These are phyloP conservation scores for Botrytis tulipae DNA, from an alignment of 2,329 filamentous ascomycete genomes.

Conservation along the genomic window DNA sequence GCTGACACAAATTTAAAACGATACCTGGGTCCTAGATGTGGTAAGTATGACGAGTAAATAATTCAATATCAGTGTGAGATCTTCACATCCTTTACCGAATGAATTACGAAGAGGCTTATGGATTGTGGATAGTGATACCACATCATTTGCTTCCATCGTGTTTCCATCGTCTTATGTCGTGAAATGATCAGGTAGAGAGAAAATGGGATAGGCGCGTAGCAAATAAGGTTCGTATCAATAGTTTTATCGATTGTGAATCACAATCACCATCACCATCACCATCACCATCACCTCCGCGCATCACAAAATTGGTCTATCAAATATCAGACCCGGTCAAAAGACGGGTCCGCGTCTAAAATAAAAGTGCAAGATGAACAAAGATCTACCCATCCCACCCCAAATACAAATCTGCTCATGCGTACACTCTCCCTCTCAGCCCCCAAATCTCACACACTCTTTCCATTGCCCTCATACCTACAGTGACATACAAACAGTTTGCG, in stretches of 20 bases:
- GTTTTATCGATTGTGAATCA: neutral
- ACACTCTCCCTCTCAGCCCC: neutral
- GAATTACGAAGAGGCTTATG: neutral
- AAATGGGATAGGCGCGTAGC: neutral
- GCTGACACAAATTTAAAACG: neutral
- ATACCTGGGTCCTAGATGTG: neutral
- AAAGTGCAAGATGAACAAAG: neutral
- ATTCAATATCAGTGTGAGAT: neutral
- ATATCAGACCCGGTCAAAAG: neutral
- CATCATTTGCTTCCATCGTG: neutral
- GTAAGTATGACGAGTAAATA: neutral
- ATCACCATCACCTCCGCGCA: neutral
- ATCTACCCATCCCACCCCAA: neutral
- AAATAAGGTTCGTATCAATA: neutral
- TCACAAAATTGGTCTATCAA: neutral
- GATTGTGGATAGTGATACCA: neutral
- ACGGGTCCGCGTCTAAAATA: neutral
- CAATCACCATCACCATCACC: conserved; percentile 2
- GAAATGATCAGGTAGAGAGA: neutral
- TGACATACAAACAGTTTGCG: neutral
- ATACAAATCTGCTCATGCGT: neutral
- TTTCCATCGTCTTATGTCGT: neutral
- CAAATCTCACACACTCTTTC: neutral
- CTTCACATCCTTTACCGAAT: neutral
- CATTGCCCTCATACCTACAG: neutral